A percentile compares a stretch with the other conserved stretches of the same genome.
These are phyloP conservation scores for Leccinellum luteum DNA, from an alignment of 768 basidiomycete genomes.

Conservation along the genomic window DNA sequence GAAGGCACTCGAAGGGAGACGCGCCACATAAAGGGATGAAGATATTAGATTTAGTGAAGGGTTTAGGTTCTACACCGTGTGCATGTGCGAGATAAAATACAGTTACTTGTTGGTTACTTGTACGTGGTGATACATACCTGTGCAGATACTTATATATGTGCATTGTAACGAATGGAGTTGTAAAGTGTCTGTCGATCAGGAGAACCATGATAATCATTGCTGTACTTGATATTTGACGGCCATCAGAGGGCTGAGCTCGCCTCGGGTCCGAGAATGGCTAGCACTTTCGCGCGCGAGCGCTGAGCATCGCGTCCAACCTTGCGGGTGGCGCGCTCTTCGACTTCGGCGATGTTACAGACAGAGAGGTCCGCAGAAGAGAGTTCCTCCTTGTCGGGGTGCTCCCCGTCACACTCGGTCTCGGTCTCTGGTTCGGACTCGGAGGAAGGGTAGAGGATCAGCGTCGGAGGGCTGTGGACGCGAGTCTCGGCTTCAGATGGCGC, in stretches of 20 bases:
- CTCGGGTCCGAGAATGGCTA: slow-evolving; percentile 8
- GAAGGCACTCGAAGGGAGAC: no score
- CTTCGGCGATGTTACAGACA: neutral
- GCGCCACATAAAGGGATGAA: neutral
- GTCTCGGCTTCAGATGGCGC: neutral
- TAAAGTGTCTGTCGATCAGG: neutral
- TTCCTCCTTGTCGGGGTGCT: neutral
- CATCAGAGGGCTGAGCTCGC: neutral
- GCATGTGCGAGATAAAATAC: neutral
- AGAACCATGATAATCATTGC: neutral
- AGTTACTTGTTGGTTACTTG: neutral
- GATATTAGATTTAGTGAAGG: neutral
- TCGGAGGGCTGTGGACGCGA: neutral
- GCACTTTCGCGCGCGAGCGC: slow-evolving; percentile 8
- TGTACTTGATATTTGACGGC: neutral
- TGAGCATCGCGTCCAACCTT: slow-evolving; percentile 9
- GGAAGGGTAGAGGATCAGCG: neutral
- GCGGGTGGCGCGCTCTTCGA: slow-evolving; percentile 4
- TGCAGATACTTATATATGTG: neutral
- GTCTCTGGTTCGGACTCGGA: neutral
- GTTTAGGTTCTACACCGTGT: neutral
- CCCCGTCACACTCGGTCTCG: neutral
- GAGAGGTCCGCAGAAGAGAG: neutral
- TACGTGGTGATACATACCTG: neutral
- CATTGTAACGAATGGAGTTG: neutral